Percentiles rank a stretch among this genome's conserved stretches.
Conservation (phyloP, 2,329 filamentous ascomycete species). For the Fusarium marasasianum region DNA sequence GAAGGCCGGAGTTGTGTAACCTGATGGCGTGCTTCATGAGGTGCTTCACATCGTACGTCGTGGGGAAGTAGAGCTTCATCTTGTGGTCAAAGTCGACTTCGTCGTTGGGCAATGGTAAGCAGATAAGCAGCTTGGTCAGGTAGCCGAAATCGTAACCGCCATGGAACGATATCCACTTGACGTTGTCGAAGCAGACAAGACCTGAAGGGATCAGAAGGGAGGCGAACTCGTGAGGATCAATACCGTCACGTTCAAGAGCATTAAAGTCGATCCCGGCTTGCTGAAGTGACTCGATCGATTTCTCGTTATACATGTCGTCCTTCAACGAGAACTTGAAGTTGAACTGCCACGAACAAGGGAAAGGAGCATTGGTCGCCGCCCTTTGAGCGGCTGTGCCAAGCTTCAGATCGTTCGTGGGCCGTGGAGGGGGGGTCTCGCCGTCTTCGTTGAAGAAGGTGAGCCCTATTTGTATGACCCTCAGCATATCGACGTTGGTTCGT, state of each 20-base stretch:
- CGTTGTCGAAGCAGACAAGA: slow-evolving; percentile 84
- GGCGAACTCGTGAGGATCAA: slow-evolving; percentile 89
- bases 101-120: slow-evolving; percentile 83
- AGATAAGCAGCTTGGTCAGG: slow-evolving; percentile 90
- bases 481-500: slow-evolving; percentile 94
- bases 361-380: slow-evolving; percentile 57
- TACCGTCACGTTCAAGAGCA: slow-evolving; percentile 85
- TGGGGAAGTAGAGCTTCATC: slow-evolving; percentile 92
- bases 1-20: slow-evolving; percentile 70
- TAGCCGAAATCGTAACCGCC: slow-evolving; percentile 99
- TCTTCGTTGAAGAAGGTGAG: slow-evolving; percentile 93
- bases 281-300: slow-evolving; percentile 90
- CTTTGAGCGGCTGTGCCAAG: slow-evolving; percentile 51
- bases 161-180: slow-evolving; percentile 97
- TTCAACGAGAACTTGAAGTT: slow-evolving; percentile 97
- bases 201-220: slow-evolving; percentile 91
- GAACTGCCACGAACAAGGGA: slow-evolving; percentile 97
- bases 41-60: slow-evolving; percentile 95
- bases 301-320: slow-evolving; percentile 97
- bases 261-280: slow-evolving; percentile 93
- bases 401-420: slow-evolving; percentile 61
- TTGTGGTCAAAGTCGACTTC: slow-evolving; percentile 89
- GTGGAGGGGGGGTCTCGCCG: slow-evolving; percentile 83
- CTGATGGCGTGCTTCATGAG: slow-evolving; percentile 89
- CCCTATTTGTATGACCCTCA: slow-evolving; percentile 97